Percentiles rank a stretch among this genome's conserved stretches.
These are phyloP conservation scores for Nicotiana tabacum DNA, from an alignment of 257 asterid species.

Conservation along the genomic window DNA sequence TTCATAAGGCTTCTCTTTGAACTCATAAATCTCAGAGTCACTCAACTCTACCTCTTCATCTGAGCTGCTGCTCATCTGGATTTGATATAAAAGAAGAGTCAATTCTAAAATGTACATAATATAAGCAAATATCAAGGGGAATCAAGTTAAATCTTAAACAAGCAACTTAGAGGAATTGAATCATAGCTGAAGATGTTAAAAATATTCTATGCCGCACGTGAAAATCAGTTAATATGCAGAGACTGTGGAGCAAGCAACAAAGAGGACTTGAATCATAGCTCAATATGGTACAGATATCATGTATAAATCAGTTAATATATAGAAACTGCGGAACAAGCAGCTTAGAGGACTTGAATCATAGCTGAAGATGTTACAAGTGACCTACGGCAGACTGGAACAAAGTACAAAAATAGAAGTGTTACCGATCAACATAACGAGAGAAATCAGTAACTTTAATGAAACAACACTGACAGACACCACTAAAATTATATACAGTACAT, in stretches of 20 bases:
- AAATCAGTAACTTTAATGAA: not conserved
- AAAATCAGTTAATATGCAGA: not conserved
- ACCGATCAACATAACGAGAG: not conserved
- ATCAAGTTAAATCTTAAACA: not conserved
- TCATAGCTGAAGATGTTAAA: not conserved
- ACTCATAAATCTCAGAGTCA: constrained; percentile 77
- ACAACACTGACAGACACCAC: not conserved
- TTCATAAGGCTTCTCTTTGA: constrained; percentile 69
- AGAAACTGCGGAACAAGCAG: not conserved
- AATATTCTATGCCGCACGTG: not conserved
- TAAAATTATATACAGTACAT: not conserved
- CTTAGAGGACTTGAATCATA: not conserved
- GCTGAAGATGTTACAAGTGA: not conserved
- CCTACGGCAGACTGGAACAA: not conserved
- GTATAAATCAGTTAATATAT: not conserved
- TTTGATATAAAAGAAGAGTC: not conserved
- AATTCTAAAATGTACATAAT: not conserved
- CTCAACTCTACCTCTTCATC: constrained; percentile 77
- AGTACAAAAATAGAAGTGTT: not conserved
- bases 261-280: not conserved
- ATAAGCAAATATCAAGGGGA: not conserved
- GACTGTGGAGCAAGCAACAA: not conserved
- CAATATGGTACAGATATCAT: not conserved
- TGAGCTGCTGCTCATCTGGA: constrained; percentile 74
- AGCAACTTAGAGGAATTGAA: not conserved